These are phyloP conservation scores for Penicillium robsamsonii DNA, from an alignment of 495 filamentous ascomycete species.

Conservation along the genomic window DNA sequence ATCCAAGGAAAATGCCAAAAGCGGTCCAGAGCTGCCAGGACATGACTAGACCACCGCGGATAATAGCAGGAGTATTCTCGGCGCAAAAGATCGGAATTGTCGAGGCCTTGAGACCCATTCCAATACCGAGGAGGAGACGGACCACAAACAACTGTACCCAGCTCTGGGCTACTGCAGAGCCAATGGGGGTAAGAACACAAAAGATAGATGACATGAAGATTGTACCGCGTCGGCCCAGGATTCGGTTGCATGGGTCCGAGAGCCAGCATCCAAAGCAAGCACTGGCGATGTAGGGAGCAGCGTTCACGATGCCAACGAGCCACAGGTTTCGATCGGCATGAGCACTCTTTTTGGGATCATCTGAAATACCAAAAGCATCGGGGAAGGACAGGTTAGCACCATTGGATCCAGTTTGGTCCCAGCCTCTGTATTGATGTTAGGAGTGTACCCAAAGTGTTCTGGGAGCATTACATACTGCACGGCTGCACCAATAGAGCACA, in stretches of 20 bases:
- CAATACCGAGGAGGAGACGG: constrained; percentile 60
- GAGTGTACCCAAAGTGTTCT: neutral
- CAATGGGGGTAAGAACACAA: constrained; percentile 57
- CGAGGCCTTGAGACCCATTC: constrained; percentile 64
- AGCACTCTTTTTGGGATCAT: constrained; percentile 25
- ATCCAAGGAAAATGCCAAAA: constrained; percentile 63
- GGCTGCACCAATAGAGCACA: constrained; percentile 69
- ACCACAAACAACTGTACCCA: constrained; percentile 59
- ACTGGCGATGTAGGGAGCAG: constrained; percentile 44
- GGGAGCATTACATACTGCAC: constrained; percentile 49
- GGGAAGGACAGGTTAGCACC: constrained; percentile 67
- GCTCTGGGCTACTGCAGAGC: constrained; percentile 52
- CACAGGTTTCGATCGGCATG: constrained; percentile 45
- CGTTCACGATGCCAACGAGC: constrained; percentile 63
- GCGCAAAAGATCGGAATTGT: constrained; percentile 64
- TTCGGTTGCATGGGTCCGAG: constrained; percentile 57
- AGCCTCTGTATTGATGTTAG: constrained; percentile 41
- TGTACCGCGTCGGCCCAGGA: constrained; percentile 55
- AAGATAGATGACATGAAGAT: constrained; percentile 63
- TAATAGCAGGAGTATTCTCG: constrained; percentile 57
- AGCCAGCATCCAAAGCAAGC: constrained; percentile 56
- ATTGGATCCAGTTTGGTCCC: constrained; percentile 75
- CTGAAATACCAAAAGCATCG: constrained; percentile 52
- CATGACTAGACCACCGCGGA: constrained; percentile 65
- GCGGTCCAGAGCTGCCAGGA: constrained; percentile 56